A percentile compares a stretch with the other conserved stretches of the same genome.
Conservation (phyloP, 75 land plant species). For the Picea sitchensis region DNA sequence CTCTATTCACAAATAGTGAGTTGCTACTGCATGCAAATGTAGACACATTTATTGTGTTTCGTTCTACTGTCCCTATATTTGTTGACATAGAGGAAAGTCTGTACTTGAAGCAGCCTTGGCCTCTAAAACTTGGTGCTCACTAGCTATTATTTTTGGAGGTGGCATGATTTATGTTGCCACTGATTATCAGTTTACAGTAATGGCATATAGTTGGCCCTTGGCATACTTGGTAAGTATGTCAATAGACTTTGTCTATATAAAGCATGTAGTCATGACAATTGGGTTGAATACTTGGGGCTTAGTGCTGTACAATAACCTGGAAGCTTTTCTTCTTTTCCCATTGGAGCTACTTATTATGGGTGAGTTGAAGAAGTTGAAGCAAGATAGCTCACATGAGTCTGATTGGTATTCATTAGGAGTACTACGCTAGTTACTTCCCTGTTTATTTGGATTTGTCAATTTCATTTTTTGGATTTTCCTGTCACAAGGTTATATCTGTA, state of each 20-base stretch:
- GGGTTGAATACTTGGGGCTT: constrained; percentile 94
- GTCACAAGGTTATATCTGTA: constrained; percentile 84
- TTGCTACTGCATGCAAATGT: constrained; percentile 97
- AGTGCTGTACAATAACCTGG: constrained; percentile 91
- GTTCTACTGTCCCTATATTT: constrained; percentile 90
- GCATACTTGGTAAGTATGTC: constrained; percentile 91
- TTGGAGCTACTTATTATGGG: constrained; percentile 89
- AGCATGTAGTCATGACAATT: constrained; percentile 97
- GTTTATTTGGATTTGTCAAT: constrained; percentile 84
- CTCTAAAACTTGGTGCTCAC: constrained; percentile 81
- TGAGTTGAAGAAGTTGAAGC: constrained; percentile 69
- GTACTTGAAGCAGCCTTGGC: constrained; percentile 93
- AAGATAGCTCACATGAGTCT: constrained; percentile 48
- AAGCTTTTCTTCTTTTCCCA: constrained; percentile 85
- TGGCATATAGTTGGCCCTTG: constrained; percentile 81
- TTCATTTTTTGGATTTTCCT: constrained; percentile 95
- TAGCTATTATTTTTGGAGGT: constrained; percentile 79
- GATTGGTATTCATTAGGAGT: constrained; percentile 70
- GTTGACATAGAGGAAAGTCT: constrained; percentile 90
- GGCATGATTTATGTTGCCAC: constrained; percentile 80
- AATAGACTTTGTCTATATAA: constrained; percentile 93
- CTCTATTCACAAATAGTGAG: constrained; percentile 94
- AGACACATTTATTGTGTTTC: constrained; percentile 92
- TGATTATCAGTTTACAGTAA: constrained; percentile 76
- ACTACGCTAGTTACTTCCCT: too few relatives aligned